Conservation (phyloP, 495 filamentous ascomycete genomes). For the Aspergillus sparsus region DNA sequence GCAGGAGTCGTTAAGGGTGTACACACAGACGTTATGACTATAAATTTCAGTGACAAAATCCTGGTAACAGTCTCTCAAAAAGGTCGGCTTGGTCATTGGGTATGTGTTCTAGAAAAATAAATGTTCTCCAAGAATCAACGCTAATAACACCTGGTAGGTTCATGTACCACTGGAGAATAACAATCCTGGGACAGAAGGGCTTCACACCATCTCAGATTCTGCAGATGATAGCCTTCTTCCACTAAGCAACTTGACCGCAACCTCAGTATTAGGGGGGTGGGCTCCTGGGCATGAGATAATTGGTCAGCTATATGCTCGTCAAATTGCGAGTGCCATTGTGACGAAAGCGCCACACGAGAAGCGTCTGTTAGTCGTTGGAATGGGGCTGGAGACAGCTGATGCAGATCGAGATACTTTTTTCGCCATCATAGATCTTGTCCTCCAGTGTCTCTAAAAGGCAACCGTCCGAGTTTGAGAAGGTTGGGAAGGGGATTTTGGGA, state of each 20-base stretch:
- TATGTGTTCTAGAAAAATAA: conserved; percentile 39
- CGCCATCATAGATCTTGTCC: conserved; percentile 76
- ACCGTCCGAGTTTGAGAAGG: background rate
- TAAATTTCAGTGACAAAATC: conserved; percentile 88
- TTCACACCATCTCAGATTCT: conserved; percentile 47
- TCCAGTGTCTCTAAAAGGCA: conserved; percentile 58
- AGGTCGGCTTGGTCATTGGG: conserved; percentile 90
- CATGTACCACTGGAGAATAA: conserved; percentile 80
- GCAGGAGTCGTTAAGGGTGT: conserved; percentile 64
- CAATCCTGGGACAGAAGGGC: conserved; percentile 56
- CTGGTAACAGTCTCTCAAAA: conserved; percentile 85
- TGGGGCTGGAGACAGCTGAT: conserved; percentile 69
- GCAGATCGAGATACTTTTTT: conserved; percentile 73
- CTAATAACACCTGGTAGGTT: conserved; percentile 56
- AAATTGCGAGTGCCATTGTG: conserved; percentile 78
- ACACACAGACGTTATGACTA: conserved; percentile 67
- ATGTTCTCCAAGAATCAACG: conserved; percentile 12
- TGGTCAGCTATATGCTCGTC: conserved; percentile 84
- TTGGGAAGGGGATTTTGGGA: background rate
- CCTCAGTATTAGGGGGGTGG: conserved; percentile 83
- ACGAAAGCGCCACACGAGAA: conserved; percentile 73
- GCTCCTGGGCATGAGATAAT: conserved; percentile 75
- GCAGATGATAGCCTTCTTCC: conserved; percentile 67
- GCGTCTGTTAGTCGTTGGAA: conserved; percentile 75
- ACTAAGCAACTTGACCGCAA: conserved; percentile 77